Evolutionary conservation across 129 eudicot genomes (phyloP).

Genomic region (Erigeron canadensis): DNA sequence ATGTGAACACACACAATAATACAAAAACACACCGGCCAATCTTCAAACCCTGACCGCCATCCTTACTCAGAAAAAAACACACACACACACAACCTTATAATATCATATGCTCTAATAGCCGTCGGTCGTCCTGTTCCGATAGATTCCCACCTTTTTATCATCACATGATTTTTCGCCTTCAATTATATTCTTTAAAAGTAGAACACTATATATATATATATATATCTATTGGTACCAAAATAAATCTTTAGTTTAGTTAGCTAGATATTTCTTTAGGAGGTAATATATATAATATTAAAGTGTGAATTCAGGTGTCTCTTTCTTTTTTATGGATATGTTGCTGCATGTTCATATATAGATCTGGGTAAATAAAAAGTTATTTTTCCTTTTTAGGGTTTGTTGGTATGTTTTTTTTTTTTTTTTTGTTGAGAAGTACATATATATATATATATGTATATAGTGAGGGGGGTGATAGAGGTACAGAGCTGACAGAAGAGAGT

Average conservation of each 20-base stretch:
- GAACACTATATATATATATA: neutral
- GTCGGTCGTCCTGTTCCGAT: slow-evolving; percentile 14
- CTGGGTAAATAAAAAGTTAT: slow-evolving; percentile 13
- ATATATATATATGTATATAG: neutral
- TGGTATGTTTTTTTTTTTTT: no score
- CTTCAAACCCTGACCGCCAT: slow-evolving; percentile 40
- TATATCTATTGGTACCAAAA: neutral
- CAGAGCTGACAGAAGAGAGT: slow-evolving; percentile 55
- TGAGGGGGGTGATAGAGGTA: slow-evolving; percentile 22
- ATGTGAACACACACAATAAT: slow-evolving; percentile 7
- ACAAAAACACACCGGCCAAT: slow-evolving; percentile 18
- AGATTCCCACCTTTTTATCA: slow-evolving; percentile 15
- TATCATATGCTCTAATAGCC: slow-evolving; percentile 27
- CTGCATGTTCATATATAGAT: slow-evolving; percentile 34
- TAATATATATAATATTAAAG: no score
- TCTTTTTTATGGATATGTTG: slow-evolving; percentile 19
- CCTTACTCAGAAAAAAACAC: slow-evolving; percentile 34
- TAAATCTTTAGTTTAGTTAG: neutral
- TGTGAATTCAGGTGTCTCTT: no score
- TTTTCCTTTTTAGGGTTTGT: slow-evolving; percentile 25
- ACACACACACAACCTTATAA: slow-evolving; percentile 18
- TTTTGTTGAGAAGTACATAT: slow-evolving; percentile 20
- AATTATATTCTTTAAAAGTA: neutral
- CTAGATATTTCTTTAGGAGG: no score
- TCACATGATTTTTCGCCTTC: neutral